Percentiles rank a stretch among this genome's conserved stretches.
Conservation (phyloP, 352 stramenopile species). For the Phytophthora citrophthora region DNA sequence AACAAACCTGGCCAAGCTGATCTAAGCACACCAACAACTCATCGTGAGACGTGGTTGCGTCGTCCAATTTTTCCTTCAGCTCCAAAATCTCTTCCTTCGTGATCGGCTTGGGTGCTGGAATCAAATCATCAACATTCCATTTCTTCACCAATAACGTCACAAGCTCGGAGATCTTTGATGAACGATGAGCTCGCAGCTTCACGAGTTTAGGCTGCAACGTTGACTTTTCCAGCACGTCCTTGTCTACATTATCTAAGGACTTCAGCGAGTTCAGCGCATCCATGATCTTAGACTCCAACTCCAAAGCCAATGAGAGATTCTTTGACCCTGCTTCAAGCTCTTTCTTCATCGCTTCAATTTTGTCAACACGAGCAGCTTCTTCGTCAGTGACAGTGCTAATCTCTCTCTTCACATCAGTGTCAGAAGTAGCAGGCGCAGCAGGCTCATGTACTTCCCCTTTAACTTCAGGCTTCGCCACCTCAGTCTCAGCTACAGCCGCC, state of each 20-base stretch:
- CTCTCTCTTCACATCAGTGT: slow-evolving; percentile 27
- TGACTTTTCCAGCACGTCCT: slow-evolving; percentile 38
- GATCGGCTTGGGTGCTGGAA: slow-evolving; percentile 56
- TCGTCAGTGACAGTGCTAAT: slow-evolving; percentile 12
- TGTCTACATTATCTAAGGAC: slow-evolving; percentile 38
- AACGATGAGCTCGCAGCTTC: slow-evolving; percentile 41
- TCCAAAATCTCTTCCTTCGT: slow-evolving; percentile 61
- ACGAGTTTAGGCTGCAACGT: slow-evolving; percentile 45
- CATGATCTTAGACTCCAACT: slow-evolving; percentile 51
- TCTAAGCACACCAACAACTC: slow-evolving; percentile 65
- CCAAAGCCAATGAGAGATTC: slow-evolving; percentile 36
- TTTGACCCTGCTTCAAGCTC: slow-evolving; percentile 46
- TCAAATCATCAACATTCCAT: slow-evolving; percentile 55
- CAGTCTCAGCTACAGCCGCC: slow-evolving; percentile 1
- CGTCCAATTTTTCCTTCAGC: slow-evolving; percentile 65
- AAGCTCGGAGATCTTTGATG: slow-evolving; percentile 33
- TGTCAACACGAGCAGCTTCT: slow-evolving; percentile 6
- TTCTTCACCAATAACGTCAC: slow-evolving; percentile 51
- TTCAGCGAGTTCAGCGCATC: slow-evolving; percentile 40
- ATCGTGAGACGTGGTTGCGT: slow-evolving; percentile 62
- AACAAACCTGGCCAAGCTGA: slow-evolving; percentile 53
- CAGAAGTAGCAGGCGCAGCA: slow-evolving; percentile 3
- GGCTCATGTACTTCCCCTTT: slow-evolving; percentile 23
- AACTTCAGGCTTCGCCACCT: slow-evolving; percentile 20
- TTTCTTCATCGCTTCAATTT: slow-evolving; percentile 21